Evolutionary conservation across 2,329 filamentous ascomycete species (phyloP).

Genomic region (Talaromyces sp.): DNA sequence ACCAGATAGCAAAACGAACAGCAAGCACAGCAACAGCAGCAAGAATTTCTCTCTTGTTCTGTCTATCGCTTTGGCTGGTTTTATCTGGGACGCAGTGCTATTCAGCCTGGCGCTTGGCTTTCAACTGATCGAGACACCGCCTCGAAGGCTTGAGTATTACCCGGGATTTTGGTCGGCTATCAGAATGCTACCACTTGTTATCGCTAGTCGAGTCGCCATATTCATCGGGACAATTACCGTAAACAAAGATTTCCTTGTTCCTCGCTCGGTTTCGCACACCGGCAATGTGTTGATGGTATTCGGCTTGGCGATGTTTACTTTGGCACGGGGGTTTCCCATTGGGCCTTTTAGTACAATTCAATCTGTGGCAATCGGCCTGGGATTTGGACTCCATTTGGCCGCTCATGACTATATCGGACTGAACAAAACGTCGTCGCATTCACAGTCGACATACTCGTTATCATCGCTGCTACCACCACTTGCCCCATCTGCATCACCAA

Average conservation of each 20-base stretch:
- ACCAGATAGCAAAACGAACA: not conserved
- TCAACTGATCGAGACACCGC: not conserved
- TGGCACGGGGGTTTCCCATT: not conserved
- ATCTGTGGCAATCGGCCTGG: not conserved
- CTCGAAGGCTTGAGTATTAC: not conserved
- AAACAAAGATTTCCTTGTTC: not conserved
- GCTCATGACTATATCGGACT: not conserved
- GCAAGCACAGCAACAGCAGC: not conserved
- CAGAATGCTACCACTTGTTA: not conserved
- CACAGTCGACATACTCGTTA: not conserved
- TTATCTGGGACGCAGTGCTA: not conserved
- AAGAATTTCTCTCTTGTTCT: not conserved
- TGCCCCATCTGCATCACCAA: not conserved
- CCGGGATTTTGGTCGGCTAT: not conserved
- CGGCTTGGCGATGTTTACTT: not conserved
- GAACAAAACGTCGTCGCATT: not conserved
- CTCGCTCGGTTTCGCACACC: not conserved
- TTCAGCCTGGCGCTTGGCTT: not conserved
- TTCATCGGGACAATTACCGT: not conserved
- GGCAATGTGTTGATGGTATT: not conserved
- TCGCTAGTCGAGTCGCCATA: not conserved
- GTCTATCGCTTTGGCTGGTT: not conserved
- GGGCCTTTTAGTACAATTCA: not conserved
- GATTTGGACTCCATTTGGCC: not conserved
- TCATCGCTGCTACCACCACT: not conserved